These are phyloP conservation scores for Deuterostichococcus epilithicus DNA, from an alignment of 139 green algal species.

Conservation along the genomic window DNA sequence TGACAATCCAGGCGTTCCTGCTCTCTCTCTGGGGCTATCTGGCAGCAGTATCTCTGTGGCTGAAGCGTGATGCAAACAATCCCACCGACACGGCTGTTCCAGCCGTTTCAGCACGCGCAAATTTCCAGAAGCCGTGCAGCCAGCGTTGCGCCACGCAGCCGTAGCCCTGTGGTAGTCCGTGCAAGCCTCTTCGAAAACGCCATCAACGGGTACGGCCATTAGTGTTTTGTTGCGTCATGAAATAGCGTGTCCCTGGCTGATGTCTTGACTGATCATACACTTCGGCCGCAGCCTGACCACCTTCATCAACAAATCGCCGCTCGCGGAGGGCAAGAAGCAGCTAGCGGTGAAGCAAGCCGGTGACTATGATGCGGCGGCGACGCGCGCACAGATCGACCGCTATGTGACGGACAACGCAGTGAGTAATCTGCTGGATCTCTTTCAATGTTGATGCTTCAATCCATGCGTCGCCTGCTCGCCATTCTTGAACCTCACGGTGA, in stretches of 20 bases:
- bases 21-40: not conserved
- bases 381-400: constrained; percentile 21
- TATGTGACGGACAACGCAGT: constrained; percentile 28
- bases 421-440: not conserved
- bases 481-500: not conserved
- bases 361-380: constrained; percentile 40
- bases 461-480: not conserved
- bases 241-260: too few relatives aligned
- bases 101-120: too few relatives aligned
- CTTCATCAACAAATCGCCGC: constrained; percentile 35
- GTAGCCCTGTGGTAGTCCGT: not conserved
- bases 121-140: constrained; percentile 2
- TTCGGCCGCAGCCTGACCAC: constrained; percentile 33
- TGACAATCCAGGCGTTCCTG: too few relatives aligned
- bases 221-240: not conserved
- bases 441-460: not conserved
- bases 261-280: not conserved
- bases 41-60: constrained; percentile 1
- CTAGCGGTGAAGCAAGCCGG: constrained; percentile 38
- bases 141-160: not conserved
- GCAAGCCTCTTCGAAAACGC: constrained; percentile 7
- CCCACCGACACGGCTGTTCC: too few relatives aligned
- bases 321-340: constrained; percentile 31
- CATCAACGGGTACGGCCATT: constrained; percentile 3
- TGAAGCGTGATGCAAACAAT: too few relatives aligned